Conservation (phyloP, 2,329 filamentous ascomycete species). For the Rhytidhysteron rufulum region DNA sequence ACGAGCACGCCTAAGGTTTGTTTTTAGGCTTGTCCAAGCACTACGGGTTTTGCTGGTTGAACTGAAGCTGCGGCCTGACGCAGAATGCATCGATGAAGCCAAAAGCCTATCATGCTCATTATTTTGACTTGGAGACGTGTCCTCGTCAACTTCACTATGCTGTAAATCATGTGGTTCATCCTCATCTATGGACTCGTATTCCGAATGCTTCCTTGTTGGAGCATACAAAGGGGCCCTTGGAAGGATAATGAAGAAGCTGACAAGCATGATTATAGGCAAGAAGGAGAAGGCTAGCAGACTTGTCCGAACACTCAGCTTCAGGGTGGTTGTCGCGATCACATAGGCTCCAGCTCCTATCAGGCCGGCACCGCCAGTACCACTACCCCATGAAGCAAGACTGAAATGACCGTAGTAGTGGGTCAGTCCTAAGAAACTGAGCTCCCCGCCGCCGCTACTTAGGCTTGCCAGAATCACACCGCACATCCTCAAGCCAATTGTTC, state of each 20-base stretch:
- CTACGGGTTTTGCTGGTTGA: constrained; percentile 12
- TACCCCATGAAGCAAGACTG: constrained; percentile 87
- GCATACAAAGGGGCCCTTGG: constrained; percentile 63
- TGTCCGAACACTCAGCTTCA: constrained; percentile 68
- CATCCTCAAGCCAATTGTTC: constrained; percentile 70
- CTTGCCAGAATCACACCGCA: constrained; percentile 81
- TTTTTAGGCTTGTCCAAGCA: constrained; percentile 35
- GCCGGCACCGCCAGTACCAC: constrained; percentile 85
- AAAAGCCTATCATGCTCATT: constrained; percentile 35
- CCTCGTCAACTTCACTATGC: constrained; percentile 16
- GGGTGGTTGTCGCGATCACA: constrained; percentile 75
- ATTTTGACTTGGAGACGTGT: constrained; percentile 2
- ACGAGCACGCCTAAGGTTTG: constrained; percentile 61
- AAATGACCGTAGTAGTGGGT: constrained; percentile 91
- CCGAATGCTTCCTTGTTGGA: constrained; percentile 38
- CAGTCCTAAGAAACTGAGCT: constrained; percentile 84
- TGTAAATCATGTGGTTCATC: constrained; percentile 29
- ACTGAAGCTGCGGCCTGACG: constrained; percentile 23
- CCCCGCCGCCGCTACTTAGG: constrained; percentile 79
- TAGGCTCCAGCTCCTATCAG: constrained; percentile 85
- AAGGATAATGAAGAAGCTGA: constrained; percentile 80
- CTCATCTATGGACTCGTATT: constrained; percentile 53
- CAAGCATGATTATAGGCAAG: constrained; percentile 75
- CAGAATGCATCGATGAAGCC: constrained; percentile 27
- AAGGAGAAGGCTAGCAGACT: constrained; percentile 76